Base-by-base conservation (phyloP, 257 asterid species). In the Ilex aquifolium region DNA sequence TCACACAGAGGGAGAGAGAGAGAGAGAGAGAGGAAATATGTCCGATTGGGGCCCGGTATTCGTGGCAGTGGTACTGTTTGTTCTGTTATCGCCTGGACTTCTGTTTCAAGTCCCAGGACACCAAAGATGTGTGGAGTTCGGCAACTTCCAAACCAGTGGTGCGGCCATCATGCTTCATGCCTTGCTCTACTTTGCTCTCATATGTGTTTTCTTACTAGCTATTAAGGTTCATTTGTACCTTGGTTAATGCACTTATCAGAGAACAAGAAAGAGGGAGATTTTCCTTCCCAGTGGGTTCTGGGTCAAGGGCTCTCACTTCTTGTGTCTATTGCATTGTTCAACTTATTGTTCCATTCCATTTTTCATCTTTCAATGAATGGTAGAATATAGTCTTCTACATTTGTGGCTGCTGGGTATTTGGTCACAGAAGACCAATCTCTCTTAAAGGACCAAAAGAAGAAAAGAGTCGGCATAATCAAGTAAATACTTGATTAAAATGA, bases 81-180 rank as follows among this genome's bases (percentile, higher is more conserved):
- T 79, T 7, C 63, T 84, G 32, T 55, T 84, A 11, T 78, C 85
- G 29, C 85, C 90, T 1, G 90, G 90, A 17, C 46, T 80, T 61
- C 71, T 83, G 29, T 80, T 83, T 60, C 87, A 83, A 66, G 57
- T 83, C 5, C 86, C 90, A 0, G 86, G 81, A 7, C 82, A 66
- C 65, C 77, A 55, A 1, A 72, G 79, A 5, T 72, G 72, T 51
- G 76, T 83, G 40, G 90, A 80, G 44, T 83, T 83, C 56, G 83
- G 80, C 16, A 76, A 66, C 51, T 61, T 84, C 5, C 84, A 77
- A 65, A 77, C 88, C 2, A 77, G 91, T 31, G 87, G 80, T 2
- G 83, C 83, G 0, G 79, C 88, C 58, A 65, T 81, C 17, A 59
- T 75, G 74, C 71, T 81, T 54, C 91, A 81, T 39, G 27, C 91